Conservation (phyloP, 2,329 filamentous ascomycete genomes). For the Sporothrix inflata region DNA sequence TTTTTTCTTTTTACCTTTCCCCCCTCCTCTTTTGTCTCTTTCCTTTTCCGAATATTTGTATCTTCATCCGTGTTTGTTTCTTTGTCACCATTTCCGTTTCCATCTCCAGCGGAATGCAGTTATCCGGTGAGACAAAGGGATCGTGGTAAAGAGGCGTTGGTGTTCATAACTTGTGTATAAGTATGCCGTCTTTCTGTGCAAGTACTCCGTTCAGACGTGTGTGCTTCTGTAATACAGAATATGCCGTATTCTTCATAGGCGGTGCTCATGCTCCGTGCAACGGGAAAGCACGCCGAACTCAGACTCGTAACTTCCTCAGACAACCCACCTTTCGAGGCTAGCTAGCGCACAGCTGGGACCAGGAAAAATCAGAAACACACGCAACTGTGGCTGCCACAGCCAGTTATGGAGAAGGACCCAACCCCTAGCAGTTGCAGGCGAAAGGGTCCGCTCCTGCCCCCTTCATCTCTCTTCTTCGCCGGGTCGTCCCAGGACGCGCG, state of each 20-base stretch:
- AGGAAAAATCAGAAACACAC: background rate
- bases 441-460: constrained; percentile 19
- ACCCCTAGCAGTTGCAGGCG: background rate
- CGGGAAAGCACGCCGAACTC: constrained; percentile 1
- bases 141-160: background rate
- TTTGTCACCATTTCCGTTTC: background rate
- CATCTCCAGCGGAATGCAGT: background rate
- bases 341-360: constrained; percentile 12
- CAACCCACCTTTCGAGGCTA: constrained; percentile 3
- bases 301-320: constrained; percentile 7
- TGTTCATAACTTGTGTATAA: background rate
- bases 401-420: constrained; percentile 11
- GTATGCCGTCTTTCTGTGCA: background rate
- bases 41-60: background rate
- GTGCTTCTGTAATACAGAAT: background rate
- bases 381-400: background rate
- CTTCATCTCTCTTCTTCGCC: constrained; percentile 25
- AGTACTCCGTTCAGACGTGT: background rate
- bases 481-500: constrained; percentile 11
- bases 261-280: constrained; percentile 14
- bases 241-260: constrained; percentile 2
- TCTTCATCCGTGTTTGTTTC: background rate
- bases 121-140: constrained; percentile 11
- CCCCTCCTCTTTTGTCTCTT: background rate
- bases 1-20: background rate